phyloP scores from a whole-genome alignment of 2,329 filamentous ascomycete species.

The Aurifilum marmelostoma region DNA sequence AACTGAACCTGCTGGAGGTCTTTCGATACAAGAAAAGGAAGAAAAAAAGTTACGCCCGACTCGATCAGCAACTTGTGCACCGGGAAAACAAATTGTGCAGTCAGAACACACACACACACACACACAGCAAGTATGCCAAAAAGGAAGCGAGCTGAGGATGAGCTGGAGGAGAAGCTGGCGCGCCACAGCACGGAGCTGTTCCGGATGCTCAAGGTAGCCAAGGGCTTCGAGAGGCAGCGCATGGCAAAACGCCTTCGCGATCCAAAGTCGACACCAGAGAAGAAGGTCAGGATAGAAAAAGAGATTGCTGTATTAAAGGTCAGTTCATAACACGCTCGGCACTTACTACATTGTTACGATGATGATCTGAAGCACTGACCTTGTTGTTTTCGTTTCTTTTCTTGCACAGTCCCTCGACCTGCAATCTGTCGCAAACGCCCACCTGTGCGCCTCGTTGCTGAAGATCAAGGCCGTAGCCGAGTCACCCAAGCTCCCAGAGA shows the following conservation, averaged over 20 bases:
- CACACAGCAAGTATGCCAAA: slow-evolving; percentile 58
- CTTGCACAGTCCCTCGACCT: slow-evolving; percentile 56
- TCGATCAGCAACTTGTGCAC: neutral
- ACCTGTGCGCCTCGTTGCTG: slow-evolving; percentile 58
- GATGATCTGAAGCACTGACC: slow-evolving; percentile 7
- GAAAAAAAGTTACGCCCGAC: slow-evolving; percentile 5
- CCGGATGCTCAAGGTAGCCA: slow-evolving; percentile 71
- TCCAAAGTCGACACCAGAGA: slow-evolving; percentile 48
- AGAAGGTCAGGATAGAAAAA: slow-evolving; percentile 63
- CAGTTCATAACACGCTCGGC: slow-evolving; percentile 6
- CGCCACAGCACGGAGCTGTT: slow-evolving; percentile 63
- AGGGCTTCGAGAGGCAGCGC: slow-evolving; percentile 79
- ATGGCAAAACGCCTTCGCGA: slow-evolving; percentile 63
- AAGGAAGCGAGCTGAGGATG: slow-evolving; percentile 56
- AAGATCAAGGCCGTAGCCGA: slow-evolving; percentile 57
- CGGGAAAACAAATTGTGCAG: neutral
- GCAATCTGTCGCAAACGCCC: slow-evolving; percentile 59
- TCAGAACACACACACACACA: neutral
- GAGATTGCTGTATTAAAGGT: slow-evolving; percentile 62
- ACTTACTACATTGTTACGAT: no score
- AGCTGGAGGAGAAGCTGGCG: slow-evolving; percentile 29
- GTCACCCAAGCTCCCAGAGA: slow-evolving; percentile 52
- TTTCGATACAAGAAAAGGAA: neutral
- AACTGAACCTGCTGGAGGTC: slow-evolving; percentile 2
- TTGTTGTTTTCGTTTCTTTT: neutral